These are phyloP conservation scores for Candolleomyces eurysporus DNA, from an alignment of 768 basidiomycete species.

Conservation along the genomic window DNA sequence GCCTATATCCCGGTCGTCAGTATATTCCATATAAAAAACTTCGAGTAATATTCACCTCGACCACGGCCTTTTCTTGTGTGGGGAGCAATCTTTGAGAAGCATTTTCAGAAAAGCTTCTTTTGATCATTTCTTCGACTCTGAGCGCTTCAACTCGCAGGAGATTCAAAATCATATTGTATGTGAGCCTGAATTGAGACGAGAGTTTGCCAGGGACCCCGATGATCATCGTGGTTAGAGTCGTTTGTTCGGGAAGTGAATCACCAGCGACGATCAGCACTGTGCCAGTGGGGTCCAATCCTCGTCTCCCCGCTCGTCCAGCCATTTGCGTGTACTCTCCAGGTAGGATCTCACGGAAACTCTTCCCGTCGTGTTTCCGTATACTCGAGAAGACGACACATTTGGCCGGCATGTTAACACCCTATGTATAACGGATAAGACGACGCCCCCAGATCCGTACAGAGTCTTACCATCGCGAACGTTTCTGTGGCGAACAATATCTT, in stretches of 20 bases:
- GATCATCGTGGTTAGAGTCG: slow-evolving; percentile 82
- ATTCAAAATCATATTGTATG: slow-evolving; percentile 99
- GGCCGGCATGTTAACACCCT: slow-evolving; percentile 99
- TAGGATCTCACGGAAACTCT: slow-evolving; percentile 83
- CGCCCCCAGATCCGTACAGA: background rate
- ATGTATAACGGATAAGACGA: too few relatives aligned
- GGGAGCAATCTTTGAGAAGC: slow-evolving; percentile 89
- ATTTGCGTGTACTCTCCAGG: slow-evolving; percentile 98
- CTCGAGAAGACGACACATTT: slow-evolving; percentile 95
- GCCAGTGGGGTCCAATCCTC: slow-evolving; percentile 92
- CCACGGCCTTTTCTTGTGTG: slow-evolving; percentile 87
- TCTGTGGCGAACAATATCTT: slow-evolving; percentile 98
- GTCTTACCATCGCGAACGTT: slow-evolving; percentile 95
- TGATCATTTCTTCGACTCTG: slow-evolving; percentile 99
- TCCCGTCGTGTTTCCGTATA: slow-evolving; percentile 94
- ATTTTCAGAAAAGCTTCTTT: slow-evolving; percentile 98
- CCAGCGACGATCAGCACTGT: slow-evolving; percentile 90
- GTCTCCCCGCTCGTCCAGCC: slow-evolving; percentile 96
- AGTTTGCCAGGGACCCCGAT: slow-evolving; percentile 91
- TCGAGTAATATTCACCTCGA: slow-evolving; percentile 50
- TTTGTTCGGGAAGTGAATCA: slow-evolving; percentile 72
- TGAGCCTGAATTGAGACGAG: slow-evolving; percentile 93
- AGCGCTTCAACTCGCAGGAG: slow-evolving; percentile 94
- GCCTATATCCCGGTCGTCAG: slow-evolving; percentile 42
- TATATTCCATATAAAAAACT: background rate